phyloP scores from a whole-genome alignment of 169 alveolate genomes.

The Plasmodium malariae region DNA sequence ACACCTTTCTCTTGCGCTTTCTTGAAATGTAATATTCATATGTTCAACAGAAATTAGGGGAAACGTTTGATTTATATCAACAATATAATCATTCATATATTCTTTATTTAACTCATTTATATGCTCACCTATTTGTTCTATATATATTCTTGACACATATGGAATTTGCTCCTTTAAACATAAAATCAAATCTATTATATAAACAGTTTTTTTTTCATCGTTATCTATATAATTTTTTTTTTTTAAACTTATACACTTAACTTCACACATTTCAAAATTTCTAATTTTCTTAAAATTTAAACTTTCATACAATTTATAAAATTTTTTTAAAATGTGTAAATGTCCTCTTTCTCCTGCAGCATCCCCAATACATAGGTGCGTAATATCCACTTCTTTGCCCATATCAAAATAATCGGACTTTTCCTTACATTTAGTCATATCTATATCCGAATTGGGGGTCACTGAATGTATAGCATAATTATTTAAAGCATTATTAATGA shows the following conservation, averaged over 20 bases:
- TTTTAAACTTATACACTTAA: slow-evolving; percentile 34
- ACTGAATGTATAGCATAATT: slow-evolving; percentile 15
- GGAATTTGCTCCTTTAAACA: slow-evolving; percentile 73
- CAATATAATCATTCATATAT: slow-evolving; percentile 35
- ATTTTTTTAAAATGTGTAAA: slow-evolving; percentile 48
- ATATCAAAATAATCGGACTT: neutral
- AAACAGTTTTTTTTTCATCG: slow-evolving; percentile 13
- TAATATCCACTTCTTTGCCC: neutral
- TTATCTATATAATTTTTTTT: slow-evolving; percentile 20
- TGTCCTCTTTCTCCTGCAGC: slow-evolving; percentile 5
- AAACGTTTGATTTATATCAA: slow-evolving; percentile 40
- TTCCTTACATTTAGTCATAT: slow-evolving; percentile 15
- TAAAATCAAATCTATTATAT: slow-evolving; percentile 48
- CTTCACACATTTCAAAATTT: slow-evolving; percentile 62
- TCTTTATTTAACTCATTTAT: neutral
- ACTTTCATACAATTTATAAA: slow-evolving; percentile 35
- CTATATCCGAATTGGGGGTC: neutral
- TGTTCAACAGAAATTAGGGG: slow-evolving; percentile 47
- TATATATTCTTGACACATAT: slow-evolving; percentile 48
- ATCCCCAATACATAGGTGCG: neutral
- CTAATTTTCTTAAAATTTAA: slow-evolving; percentile 23
- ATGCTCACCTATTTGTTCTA: slow-evolving; percentile 7
- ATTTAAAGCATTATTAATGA: slow-evolving; percentile 13
- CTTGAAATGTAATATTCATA: slow-evolving; percentile 43
- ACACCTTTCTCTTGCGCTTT: slow-evolving; percentile 29